A percentile compares a stretch with the other conserved stretches of the same genome.
Evolutionary conservation across 305 asterid genomes (phyloP).

Genomic region (Coffea humblotiana): DNA sequence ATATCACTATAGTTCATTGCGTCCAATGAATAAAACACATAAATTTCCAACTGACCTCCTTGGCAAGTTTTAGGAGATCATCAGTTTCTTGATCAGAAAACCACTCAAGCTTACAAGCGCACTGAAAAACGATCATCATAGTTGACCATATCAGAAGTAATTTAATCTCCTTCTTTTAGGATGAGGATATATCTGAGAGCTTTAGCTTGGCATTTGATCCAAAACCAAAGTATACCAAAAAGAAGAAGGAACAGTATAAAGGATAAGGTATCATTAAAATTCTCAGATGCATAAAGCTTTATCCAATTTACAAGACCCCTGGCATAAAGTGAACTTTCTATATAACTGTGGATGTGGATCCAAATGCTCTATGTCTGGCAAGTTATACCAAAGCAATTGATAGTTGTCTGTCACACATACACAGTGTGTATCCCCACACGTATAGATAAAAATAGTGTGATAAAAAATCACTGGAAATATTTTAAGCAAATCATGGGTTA

Average conservation of each 20-base stretch:
- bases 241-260: background rate
- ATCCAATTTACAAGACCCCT: background rate
- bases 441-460: too few relatives aligned
- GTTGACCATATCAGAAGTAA: background rate
- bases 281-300: background rate
- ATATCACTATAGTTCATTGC: background rate
- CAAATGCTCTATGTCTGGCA: background rate
- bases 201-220: background rate
- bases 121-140: background rate
- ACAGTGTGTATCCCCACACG: too few relatives aligned
- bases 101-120: conserved; percentile 14
- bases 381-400: background rate
- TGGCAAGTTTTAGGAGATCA: background rate
- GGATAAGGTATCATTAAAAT: background rate
- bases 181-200: background rate
- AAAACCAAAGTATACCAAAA: background rate
- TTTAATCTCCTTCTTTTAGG: too few relatives aligned
- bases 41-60: background rate
- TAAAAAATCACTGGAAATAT: too few relatives aligned
- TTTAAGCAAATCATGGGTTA: too few relatives aligned
- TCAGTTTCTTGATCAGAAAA: background rate
- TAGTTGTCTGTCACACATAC: background rate
- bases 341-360: background rate
- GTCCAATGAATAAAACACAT: too few relatives aligned
- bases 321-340: background rate